Percentiles rank a stretch among this genome's conserved stretches.
These are phyloP conservation scores for Alternaria tenuissima DNA, from an alignment of 2,329 filamentous ascomycete species.

Conservation along the genomic window DNA sequence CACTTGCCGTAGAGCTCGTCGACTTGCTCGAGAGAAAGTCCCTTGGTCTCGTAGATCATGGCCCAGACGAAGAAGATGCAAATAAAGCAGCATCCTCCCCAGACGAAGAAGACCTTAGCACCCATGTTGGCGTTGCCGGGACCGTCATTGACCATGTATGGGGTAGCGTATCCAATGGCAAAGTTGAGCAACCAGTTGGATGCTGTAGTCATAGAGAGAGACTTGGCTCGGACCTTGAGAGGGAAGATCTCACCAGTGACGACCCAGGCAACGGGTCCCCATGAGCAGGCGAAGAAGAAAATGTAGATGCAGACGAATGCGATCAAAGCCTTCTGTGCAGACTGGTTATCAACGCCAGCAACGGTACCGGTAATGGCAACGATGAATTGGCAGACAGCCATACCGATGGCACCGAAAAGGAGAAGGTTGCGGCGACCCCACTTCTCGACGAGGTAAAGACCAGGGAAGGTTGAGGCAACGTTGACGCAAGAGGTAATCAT, in stretches of 20 bases:
- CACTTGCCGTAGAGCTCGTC: slow-evolving; percentile 81
- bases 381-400: slow-evolving; percentile 62
- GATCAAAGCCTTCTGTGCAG: slow-evolving; percentile 52
- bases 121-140: slow-evolving; percentile 71
- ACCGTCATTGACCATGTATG: slow-evolving; percentile 71
- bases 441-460: slow-evolving; percentile 78
- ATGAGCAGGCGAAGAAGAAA: slow-evolving; percentile 81
- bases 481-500: slow-evolving; percentile 83
- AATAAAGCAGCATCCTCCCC: slow-evolving; percentile 62
- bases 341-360: slow-evolving; percentile 43
- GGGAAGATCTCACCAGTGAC: slow-evolving; percentile 55
- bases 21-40: slow-evolving; percentile 79
- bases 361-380: slow-evolving; percentile 54
- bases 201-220: slow-evolving; percentile 62
- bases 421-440: slow-evolving; percentile 79
- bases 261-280: slow-evolving; percentile 79
- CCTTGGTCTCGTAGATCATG: slow-evolving; percentile 80
- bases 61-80: slow-evolving; percentile 73
- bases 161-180: slow-evolving; percentile 65
- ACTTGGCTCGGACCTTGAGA: slow-evolving; percentile 58
- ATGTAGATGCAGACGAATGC: slow-evolving; percentile 72
- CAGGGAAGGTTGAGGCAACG: slow-evolving; percentile 76
- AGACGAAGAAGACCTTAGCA: slow-evolving; percentile 64
- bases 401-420: slow-evolving; percentile 77
- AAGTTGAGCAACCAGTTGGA: slow-evolving; percentile 63